Evolutionary conservation across 2,329 filamentous ascomycete genomes (phyloP), one percentile per base, ranked within the genome.

Genomic region (Pezizomycotina sp.): DNA sequence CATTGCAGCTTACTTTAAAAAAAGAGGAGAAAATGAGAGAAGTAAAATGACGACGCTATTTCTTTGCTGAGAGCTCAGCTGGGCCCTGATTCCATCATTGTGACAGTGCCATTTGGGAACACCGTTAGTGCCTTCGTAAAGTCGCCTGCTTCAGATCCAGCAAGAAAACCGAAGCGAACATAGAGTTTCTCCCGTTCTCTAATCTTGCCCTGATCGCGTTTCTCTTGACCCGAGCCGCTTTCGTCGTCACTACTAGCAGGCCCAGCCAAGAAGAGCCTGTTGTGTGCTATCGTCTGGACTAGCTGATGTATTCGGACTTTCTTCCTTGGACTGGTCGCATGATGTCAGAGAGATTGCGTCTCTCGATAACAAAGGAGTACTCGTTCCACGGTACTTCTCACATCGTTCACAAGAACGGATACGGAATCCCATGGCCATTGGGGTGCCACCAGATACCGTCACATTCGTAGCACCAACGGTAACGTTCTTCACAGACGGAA

Each of bases 331-430:
- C 34, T 26, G 38, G 38, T 27, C 34, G 31, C 35, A 38, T 21
- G 21, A 46, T 25, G 3, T 38, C 27, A 4, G 34, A 34, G 4
- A 42, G 9, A n/a, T 38, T 40, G 9, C 18, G 16, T 13, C 41
- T 31, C 10, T 39, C 19, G 6, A 44, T 20, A 1, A 34, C 34
- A 19, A 33, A 36, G 15, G 20, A 27, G 2, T 27, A 2, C 23
- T 37, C 8, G 16, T 26, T 8, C 68, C 68, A n/a, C 76, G 62
- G 55, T 76, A 83, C 13, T 79, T 63, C 57, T 91, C 81, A 91
- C 81, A 48, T 91, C 81, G 51, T 91, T 89, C 46, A 91, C 77
- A 0, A 91, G 61, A 10, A 89, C 66, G 52, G 75, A 81, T 41
- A 91, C 66, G 22, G 55, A 42, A 2, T 58, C 57, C 69, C 67